Percentiles rank a stretch among this genome's conserved stretches.
Conservation (phyloP, 1,284 basidiomycete genomes). For the Irpex sp. region DNA sequence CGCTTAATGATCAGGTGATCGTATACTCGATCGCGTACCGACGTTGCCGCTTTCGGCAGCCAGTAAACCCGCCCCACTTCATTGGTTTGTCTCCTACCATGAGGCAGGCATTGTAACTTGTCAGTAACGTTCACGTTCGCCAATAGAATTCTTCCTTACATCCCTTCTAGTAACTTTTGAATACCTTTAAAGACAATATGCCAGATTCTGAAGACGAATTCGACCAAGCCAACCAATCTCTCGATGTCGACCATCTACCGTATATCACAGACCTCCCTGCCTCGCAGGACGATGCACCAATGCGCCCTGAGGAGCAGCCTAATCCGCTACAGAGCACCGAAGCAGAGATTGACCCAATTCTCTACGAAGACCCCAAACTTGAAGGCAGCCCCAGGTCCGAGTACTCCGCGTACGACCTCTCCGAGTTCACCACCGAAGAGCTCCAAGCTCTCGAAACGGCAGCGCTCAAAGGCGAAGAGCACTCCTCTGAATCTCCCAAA, state of each 20-base stretch:
- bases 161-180: too few relatives aligned
- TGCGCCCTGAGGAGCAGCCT: background rate
- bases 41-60: background rate
- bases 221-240: constrained; percentile 17
- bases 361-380: background rate
- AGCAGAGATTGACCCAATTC: too few relatives aligned
- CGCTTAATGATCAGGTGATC: background rate
- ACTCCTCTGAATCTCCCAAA: constrained; percentile 6
- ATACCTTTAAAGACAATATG: background rate
- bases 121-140: too few relatives aligned
- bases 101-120: background rate
- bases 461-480: constrained; percentile 14
- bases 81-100: background rate
- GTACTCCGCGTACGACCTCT: constrained; percentile 43
- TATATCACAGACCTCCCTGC: constrained; percentile 14
- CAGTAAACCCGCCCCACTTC: background rate
- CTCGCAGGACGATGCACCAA: constrained; percentile 1
- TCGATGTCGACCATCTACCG: constrained; percentile 17
- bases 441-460: constrained; percentile 45
- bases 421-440: constrained; percentile 55
- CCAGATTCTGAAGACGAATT: constrained; percentile 17
- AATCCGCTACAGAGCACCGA: too few relatives aligned
- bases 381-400: constrained; percentile 14
- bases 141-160: too few relatives aligned
- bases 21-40: background rate